These are phyloP conservation scores for Trypanosoma congolense DNA, from an alignment of 208 protist species.

Conservation along the genomic window DNA sequence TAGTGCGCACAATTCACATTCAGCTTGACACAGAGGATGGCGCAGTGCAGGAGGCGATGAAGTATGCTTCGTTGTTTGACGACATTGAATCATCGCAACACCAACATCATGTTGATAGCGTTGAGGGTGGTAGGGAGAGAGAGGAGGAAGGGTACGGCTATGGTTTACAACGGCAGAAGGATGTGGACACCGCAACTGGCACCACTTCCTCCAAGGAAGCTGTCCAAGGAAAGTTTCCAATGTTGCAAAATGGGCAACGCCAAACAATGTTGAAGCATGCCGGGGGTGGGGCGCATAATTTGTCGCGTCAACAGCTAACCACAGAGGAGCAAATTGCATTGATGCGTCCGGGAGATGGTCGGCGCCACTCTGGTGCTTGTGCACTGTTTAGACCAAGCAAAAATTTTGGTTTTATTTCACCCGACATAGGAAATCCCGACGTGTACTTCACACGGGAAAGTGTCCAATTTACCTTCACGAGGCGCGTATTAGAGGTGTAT, in stretches of 20 bases:
- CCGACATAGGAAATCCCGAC: constrained; percentile 69
- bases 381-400: constrained; percentile 62
- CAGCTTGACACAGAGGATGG: constrained; percentile 52
- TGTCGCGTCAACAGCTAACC: constrained; percentile 12
- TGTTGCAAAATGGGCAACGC: not conserved
- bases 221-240: not conserved
- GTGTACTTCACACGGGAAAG: constrained; percentile 72
- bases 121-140: constrained; percentile 5
- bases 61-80: constrained; percentile 31
- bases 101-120: constrained; percentile 6
- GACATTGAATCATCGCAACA: constrained; percentile 18
- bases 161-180: no score
- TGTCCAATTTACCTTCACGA: constrained; percentile 58
- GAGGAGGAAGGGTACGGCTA: no score
- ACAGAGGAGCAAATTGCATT: constrained; percentile 62
- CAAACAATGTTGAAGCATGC: constrained; percentile 1
- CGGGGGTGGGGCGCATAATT: not conserved
- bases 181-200: no score
- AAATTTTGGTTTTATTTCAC: constrained; percentile 74
- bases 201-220: not conserved
- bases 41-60: constrained; percentile 62
- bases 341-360: constrained; percentile 58
- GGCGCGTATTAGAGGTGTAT: constrained; percentile 45
- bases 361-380: constrained; percentile 44
- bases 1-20: constrained; percentile 18